Evolutionary conservation across 352 stramenopile species (phyloP), one percentile per base, ranked within the genome.

Genomic region (Vaucheria bursata): DNA sequence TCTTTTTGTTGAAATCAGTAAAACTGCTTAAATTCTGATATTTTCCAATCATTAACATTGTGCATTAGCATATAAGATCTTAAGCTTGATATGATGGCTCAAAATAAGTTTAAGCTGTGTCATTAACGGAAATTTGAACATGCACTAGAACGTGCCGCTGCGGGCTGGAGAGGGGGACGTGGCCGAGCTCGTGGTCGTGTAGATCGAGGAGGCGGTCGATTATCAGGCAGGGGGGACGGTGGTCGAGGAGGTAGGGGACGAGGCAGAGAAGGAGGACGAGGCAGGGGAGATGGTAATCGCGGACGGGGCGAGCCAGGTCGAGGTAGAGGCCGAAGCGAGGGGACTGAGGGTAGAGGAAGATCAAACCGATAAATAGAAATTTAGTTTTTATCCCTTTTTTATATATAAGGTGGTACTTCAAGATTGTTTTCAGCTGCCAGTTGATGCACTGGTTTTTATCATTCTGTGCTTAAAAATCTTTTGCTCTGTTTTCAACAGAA

Each of bases 401-500:
- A n/a, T n/a, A n/a, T n/a, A n/a, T n/a, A n/a, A n/a, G n/a, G n/a
- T n/a, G n/a, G n/a, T n/a, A n/a, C n/a, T n/a, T 76, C 31, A 49
- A 25, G 8, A 73, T 69, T 36, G 40, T 18, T 7, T 59, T 59
- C 45, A n/a, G 18, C 45, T 18, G 18, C 18, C 18, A 59, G 18
- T n/a, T 18, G 45, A 18, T 18, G 18, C 45, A 59, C 18, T 59
- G 18, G 45, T 59, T 18, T 18, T 59, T 59, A n/a, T 59, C 18
- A 59, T 59, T 59, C 45, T n/a, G 18, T 18, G 18, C 18, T 18
- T 59, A 18, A 59, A n/a, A 18, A n/a, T n/a, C 18, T 59, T 18
- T n/a, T 59, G 18, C 45, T 18, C 45, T 59, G 85, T 36, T 94
- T 94, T 73, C 90, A n/a, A n/a, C n/a, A n/a, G n/a, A n/a, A n/a